Evolutionary conservation across 306 rosid species (phyloP).

Genomic region (Vicia sativa): DNA sequence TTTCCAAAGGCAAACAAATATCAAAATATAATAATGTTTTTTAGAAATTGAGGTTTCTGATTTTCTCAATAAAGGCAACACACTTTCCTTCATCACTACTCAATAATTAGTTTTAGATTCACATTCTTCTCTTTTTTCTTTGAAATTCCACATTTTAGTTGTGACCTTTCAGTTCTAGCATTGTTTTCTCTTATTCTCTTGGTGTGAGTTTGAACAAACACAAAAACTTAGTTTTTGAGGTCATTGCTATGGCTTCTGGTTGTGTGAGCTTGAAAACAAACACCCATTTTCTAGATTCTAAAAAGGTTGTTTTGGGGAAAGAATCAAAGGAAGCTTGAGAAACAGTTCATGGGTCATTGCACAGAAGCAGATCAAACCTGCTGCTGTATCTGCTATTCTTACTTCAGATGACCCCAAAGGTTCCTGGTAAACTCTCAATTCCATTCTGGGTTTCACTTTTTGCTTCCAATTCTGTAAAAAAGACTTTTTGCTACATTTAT

Average conservation of each 20-base stretch:
- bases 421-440: conserved; percentile 57
- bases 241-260: conserved; percentile 62
- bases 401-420: conserved; percentile 58
- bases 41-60: too few relatives aligned
- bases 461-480: not conserved
- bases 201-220: not conserved
- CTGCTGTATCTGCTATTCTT: conserved; percentile 54
- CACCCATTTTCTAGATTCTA: conserved; percentile 46
- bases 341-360: conserved; percentile 35
- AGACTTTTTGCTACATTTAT: not conserved
- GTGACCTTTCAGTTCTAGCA: not conserved
- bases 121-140: not conserved
- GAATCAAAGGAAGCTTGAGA: conserved; percentile 50
- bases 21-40: too few relatives aligned
- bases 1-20: not conserved
- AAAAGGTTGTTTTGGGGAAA: conserved; percentile 46
- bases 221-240: conserved; percentile 2
- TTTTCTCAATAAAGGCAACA: not conserved
- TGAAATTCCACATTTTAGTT: not conserved
- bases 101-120: not conserved
- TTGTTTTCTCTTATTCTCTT: not conserved
- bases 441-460: conserved; percentile 16
- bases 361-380: conserved; percentile 50
- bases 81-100: conserved; percentile 1
- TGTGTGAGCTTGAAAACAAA: conserved; percentile 52